Evolutionary conservation across 345 rosid species (phyloP).

Genomic region (Turritis glabra): DNA sequence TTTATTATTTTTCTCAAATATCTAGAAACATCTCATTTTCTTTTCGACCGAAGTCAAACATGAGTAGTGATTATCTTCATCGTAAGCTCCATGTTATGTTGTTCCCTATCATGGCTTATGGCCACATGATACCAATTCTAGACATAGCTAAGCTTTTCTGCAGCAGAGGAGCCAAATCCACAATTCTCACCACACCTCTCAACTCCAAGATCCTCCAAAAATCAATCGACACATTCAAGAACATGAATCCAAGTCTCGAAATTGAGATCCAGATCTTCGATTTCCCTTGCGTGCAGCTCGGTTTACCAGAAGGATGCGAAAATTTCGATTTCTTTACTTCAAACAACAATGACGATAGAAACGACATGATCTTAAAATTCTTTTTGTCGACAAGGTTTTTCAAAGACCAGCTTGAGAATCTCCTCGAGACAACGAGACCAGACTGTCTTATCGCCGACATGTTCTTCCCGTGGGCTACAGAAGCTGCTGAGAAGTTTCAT

Average conservation of each 20-base stretch:
- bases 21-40: not conserved
- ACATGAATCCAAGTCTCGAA: conserved; percentile 16
- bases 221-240: conserved; percentile 31
- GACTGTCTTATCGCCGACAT: conserved; percentile 52
- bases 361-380: not conserved
- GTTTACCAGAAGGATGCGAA: conserved; percentile 48
- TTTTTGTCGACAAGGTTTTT: conserved; percentile 14
- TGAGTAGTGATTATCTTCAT: conserved; percentile 26
- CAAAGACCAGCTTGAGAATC: conserved; percentile 35
- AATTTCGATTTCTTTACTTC: conserved; percentile 18
- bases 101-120: conserved; percentile 59
- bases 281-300: conserved; percentile 40
- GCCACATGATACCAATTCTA: conserved; percentile 54
- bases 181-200: conserved; percentile 55
- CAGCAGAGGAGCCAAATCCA: conserved; percentile 43
- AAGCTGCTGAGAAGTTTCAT: conserved; percentile 43
- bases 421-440: conserved; percentile 23
- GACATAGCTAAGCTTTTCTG: conserved; percentile 63
- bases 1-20: not conserved
- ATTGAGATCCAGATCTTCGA: conserved; percentile 28
- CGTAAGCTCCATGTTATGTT: conserved; percentile 44
- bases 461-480: conserved; percentile 62
- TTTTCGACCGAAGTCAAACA: not conserved
- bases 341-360: not conserved
- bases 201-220: conserved; percentile 43